A percentile compares a stretch with the other conserved stretches of the same genome.
phyloP scores from a whole-genome alignment of 805 yeast genomes.

The Debaryomyces hansenii region DNA sequence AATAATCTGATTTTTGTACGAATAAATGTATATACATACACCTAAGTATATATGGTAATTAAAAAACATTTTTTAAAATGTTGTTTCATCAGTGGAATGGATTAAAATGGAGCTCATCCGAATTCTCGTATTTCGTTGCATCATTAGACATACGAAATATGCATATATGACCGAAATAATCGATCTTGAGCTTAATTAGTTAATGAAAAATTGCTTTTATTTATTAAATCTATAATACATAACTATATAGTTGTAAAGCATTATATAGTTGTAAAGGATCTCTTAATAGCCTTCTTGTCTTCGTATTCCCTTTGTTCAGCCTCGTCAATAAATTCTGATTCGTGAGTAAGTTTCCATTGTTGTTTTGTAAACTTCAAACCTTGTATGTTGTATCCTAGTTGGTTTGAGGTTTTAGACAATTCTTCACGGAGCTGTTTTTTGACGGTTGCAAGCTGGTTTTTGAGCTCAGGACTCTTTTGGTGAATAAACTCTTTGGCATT shows the following conservation, averaged over 20 bases:
- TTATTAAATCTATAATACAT: neutral
- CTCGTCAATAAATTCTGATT: slow-evolving; percentile 70
- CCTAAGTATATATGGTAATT: too few species aligned
- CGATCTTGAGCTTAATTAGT: too few species aligned
- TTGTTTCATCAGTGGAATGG: too few species aligned
- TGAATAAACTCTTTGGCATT: slow-evolving; percentile 79
- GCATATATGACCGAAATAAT: too few species aligned
- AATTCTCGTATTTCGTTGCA: too few species aligned
- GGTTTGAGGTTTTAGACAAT: slow-evolving; percentile 51
- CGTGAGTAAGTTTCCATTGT: slow-evolving; percentile 80
- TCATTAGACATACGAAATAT: too few species aligned
- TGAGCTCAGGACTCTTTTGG: slow-evolving; percentile 63
- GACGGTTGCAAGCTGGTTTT: slow-evolving; percentile 63
- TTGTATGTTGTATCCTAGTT: slow-evolving; percentile 80
- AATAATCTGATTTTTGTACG: too few species aligned
- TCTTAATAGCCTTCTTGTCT: slow-evolving; percentile 62
- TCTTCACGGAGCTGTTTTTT: slow-evolving; percentile 60
- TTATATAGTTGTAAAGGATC: slow-evolving; percentile 60
- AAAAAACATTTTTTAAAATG: too few species aligned
- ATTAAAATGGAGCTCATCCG: too few species aligned
- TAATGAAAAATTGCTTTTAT: neutral
- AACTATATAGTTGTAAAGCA: slow-evolving; percentile 55
- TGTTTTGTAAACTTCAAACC: slow-evolving; percentile 73
- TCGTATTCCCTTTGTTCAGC: slow-evolving; percentile 53
- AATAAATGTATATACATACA: too few species aligned